Evolutionary conservation across 169 alveolate genomes (phyloP).

Genomic region (Theileria annulata): DNA sequence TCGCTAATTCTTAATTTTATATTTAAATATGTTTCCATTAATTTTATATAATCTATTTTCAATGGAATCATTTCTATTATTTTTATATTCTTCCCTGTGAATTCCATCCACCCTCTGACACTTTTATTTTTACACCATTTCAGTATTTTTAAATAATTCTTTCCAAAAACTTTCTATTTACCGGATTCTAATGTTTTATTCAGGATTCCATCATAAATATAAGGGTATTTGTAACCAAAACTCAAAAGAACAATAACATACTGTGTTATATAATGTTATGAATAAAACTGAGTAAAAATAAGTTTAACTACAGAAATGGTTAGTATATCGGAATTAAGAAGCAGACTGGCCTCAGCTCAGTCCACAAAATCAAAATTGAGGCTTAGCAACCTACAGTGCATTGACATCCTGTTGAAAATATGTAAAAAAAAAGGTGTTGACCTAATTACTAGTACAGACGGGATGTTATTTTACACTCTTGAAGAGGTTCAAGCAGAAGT

Average conservation of each 20-base stretch:
- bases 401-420: constrained; percentile 59
- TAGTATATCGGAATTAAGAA: constrained; percentile 50
- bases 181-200: not conserved
- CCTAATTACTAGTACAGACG: constrained; percentile 43
- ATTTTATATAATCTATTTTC: not conserved
- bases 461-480: constrained; percentile 50
- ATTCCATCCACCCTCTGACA: not conserved
- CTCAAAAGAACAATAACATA: not conserved
- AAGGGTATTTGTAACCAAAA: not conserved
- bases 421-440: constrained; percentile 51
- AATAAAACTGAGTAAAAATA: not conserved
- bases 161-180: not conserved
- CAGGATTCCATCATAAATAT: not conserved
- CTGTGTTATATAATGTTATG: not conserved
- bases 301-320: constrained; percentile 24
- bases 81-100: not conserved
- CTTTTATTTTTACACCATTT: not conserved
- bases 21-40: not conserved
- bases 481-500: constrained; percentile 53
- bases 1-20: no score
- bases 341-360: constrained; percentile 58
- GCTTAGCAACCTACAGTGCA: constrained; percentile 61
- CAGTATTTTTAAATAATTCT: not conserved
- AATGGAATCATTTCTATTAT: not conserved
- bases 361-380: constrained; percentile 33